Evolutionary conservation across 495 filamentous ascomycete species (phyloP).

Genomic region (Viridothelium virens): DNA sequence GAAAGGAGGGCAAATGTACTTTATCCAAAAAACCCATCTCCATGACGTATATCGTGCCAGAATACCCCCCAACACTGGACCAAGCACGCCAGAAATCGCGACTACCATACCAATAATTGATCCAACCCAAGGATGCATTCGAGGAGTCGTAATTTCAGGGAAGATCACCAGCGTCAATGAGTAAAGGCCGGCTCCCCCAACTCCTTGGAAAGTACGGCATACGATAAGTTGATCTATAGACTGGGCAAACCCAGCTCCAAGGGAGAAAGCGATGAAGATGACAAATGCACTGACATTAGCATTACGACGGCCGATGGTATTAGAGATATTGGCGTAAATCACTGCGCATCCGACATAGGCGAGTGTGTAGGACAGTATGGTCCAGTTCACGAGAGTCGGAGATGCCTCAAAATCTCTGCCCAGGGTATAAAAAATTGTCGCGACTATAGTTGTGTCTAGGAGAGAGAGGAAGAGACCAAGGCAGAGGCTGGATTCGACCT

Average conservation of each 20-base stretch:
- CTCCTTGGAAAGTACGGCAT: constrained; percentile 49
- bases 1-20: constrained; percentile 4
- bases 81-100: constrained; percentile 2
- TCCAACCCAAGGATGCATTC: constrained; percentile 24
- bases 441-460: constrained; percentile 3
- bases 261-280: constrained; percentile 15
- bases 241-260: constrained; percentile 13
- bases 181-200: constrained; percentile 49
- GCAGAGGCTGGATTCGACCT: neutral
- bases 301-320: constrained; percentile 11
- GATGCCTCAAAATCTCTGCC: neutral
- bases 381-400: neutral
- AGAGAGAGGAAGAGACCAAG: constrained; percentile 8
- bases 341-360: constrained; percentile 11
- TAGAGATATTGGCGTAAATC: constrained; percentile 7
- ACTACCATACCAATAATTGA: constrained; percentile 9
- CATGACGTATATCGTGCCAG: constrained; percentile 41
- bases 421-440: constrained; percentile 1
- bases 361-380: neutral
- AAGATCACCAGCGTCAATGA: constrained; percentile 43
- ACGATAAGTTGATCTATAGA: constrained; percentile 34
- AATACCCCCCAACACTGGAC: constrained; percentile 6
- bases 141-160: constrained; percentile 44
- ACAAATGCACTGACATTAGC: constrained; percentile 10
- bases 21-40: constrained; percentile 33